phyloP scores from a whole-genome alignment of 2,329 filamentous ascomycete genomes.

The Aspergillus sp. region DNA sequence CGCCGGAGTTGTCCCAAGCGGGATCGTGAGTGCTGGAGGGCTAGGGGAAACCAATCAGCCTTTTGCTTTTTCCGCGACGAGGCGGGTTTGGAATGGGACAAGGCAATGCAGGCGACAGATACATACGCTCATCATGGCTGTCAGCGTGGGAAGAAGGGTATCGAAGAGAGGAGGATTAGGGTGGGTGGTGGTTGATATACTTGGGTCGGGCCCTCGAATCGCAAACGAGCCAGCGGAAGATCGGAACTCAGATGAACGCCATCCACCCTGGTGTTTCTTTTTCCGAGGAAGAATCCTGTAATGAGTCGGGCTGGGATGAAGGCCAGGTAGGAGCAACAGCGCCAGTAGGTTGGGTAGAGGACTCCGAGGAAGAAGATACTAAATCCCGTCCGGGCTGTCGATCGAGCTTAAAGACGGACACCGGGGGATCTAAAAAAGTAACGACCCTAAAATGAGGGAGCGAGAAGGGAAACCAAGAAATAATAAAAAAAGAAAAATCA shows the following conservation, averaged over 20 bases:
- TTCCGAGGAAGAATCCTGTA: neutral
- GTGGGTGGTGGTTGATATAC: constrained; percentile 3
- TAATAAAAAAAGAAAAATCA: neutral
- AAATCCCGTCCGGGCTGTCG: too few species aligned
- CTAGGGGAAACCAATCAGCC: constrained; percentile 7
- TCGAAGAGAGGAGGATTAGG: neutral
- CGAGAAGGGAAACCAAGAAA: neutral
- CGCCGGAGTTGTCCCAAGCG: constrained; percentile 24
- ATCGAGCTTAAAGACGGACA: too few species aligned
- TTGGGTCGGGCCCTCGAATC: neutral
- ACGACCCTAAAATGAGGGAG: neutral
- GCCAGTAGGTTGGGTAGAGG: too few species aligned
- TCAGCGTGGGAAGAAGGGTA: constrained; percentile 13
- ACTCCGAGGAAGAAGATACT: too few species aligned
- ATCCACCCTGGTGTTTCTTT: neutral
- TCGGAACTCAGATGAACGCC: neutral
- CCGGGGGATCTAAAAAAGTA: too few species aligned
- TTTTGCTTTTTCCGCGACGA: neutral
- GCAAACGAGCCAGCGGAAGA: constrained; percentile 2
- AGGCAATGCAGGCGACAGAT: neutral
- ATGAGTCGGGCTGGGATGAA: neutral
- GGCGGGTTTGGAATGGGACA: neutral
- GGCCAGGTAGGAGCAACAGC: too few species aligned
- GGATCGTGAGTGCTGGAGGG: constrained; percentile 10
- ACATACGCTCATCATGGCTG: constrained; percentile 19